These are phyloP conservation scores for Magnolia officinalis DNA, from an alignment of 164 flowering plant genomes.

Conservation along the genomic window DNA sequence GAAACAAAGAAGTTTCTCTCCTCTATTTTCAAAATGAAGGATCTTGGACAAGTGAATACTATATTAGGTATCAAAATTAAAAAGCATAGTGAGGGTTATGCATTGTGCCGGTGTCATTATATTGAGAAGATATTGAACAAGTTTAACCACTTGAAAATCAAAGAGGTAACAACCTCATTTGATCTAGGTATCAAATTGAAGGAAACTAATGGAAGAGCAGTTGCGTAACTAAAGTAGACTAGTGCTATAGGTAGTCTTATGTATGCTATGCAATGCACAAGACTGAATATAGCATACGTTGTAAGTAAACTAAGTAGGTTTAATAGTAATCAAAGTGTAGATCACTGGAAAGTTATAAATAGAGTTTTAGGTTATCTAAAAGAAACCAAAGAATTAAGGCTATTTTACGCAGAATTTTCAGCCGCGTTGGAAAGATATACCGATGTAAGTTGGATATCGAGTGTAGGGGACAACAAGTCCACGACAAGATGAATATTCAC, in stretches of 20 bases:
- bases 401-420: too few relatives aligned
- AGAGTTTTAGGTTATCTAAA: too few relatives aligned
- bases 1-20: neutral
- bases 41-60: neutral
- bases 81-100: neutral
- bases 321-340: neutral
- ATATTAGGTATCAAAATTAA: neutral
- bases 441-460: neutral
- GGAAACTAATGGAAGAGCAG: neutral
- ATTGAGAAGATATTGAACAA: neutral
- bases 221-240: neutral
- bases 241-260: neutral
- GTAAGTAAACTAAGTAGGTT: neutral
- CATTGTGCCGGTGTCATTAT: neutral
- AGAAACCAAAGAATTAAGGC: too few relatives aligned
- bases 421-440: neutral
- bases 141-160: neutral
- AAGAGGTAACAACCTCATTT: neutral
- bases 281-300: neutral
- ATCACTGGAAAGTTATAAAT: too few relatives aligned
- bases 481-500: too few relatives aligned
- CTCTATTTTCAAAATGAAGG: neutral
- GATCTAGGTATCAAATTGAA: neutral
- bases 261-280: neutral
- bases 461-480: neutral